These are phyloP conservation scores for Craspedostauros australis DNA, from an alignment of 108 stramenopile species.

Conservation along the genomic window DNA sequence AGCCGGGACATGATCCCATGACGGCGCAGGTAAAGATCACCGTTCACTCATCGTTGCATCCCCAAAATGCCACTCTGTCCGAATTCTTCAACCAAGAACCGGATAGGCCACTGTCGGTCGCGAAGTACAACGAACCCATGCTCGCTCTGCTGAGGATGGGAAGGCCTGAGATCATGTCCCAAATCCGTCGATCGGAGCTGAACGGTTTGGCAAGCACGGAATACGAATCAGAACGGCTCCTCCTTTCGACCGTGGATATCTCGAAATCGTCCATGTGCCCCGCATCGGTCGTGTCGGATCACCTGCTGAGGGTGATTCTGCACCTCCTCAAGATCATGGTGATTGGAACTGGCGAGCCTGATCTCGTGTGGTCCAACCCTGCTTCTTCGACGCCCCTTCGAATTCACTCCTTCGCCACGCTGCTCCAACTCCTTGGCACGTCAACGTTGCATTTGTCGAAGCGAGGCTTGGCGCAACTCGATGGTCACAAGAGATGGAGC, in stretches of 20 bases:
- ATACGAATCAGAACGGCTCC: slow-evolving; percentile 36
- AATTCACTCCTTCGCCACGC: slow-evolving; percentile 71
- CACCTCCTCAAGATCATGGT: slow-evolving; percentile 59
- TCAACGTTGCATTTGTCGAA: slow-evolving; percentile 54
- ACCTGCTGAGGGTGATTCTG: slow-evolving; percentile 46
- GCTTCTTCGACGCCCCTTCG: slow-evolving; percentile 62
- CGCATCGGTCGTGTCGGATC: slow-evolving; percentile 35
- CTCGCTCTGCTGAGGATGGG: too few relatives aligned
- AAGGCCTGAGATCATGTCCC: too few relatives aligned
- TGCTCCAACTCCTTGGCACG: slow-evolving; percentile 60
- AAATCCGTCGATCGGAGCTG: too few relatives aligned
- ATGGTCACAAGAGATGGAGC: slow-evolving; percentile 64
- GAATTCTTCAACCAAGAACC: slow-evolving; percentile 48
- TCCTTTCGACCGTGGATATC: slow-evolving; percentile 44
- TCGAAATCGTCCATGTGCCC: slow-evolving; percentile 60
- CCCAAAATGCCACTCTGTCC: slow-evolving; percentile 60
- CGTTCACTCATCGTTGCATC: slow-evolving; percentile 75
- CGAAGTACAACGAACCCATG: too few relatives aligned
- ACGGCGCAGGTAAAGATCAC: slow-evolving; percentile 44
- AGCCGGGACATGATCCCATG: neutral
- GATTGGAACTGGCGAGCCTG: slow-evolving; percentile 56
- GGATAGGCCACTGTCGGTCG: slow-evolving; percentile 30
- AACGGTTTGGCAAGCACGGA: slow-evolving; percentile 6
- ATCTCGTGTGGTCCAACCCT: slow-evolving; percentile 77
- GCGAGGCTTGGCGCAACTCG: slow-evolving; percentile 61